phyloP scores from a whole-genome alignment of 1,284 basidiomycete species.

The Papiliotrema nemorosa region DNA sequence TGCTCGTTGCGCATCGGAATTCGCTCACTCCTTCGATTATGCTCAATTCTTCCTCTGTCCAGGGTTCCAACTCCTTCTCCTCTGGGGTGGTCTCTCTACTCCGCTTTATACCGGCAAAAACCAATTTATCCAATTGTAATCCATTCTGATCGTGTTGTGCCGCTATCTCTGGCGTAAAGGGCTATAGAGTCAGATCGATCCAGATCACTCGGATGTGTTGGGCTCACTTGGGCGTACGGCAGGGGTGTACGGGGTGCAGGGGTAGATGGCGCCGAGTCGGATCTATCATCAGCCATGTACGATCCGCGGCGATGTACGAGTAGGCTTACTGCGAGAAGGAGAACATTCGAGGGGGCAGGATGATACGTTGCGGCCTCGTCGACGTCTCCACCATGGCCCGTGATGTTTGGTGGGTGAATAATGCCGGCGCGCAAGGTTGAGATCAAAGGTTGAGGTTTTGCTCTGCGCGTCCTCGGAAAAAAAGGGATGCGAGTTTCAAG shows the following conservation, averaged over 20 bases:
- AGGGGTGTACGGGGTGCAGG: conserved; percentile 33
- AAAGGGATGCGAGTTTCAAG: too few relatives aligned
- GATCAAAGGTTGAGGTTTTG: too few relatives aligned
- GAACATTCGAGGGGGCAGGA: conserved; percentile 13
- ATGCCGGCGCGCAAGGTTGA: too few relatives aligned
- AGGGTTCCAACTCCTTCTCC: conserved; percentile 13
- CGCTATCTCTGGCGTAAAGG: background rate
- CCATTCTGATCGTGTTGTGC: conserved; percentile 3
- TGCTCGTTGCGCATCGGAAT: background rate
- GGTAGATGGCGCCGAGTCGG: conserved; percentile 20
- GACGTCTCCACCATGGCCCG: too few relatives aligned
- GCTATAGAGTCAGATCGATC: background rate
- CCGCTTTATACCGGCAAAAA: conserved; percentile 15
- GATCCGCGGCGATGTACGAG: background rate
- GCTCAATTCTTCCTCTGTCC: conserved; percentile 37
- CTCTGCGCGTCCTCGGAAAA: too few relatives aligned
- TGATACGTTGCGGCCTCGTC: too few relatives aligned
- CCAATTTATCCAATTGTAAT: background rate
- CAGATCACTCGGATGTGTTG: background rate
- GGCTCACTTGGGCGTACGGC: conserved; percentile 24
- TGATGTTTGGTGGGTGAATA: too few relatives aligned
- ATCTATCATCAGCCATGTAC: conserved; percentile 6
- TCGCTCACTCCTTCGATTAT: conserved; percentile 33
- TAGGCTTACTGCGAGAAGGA: conserved; percentile 2
- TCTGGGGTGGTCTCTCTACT: conserved; percentile 4